Percentiles rank a stretch among this genome's conserved stretches.
Conservation (phyloP, 495 filamentous ascomycete species). For the Aspergillus ostianus region DNA sequence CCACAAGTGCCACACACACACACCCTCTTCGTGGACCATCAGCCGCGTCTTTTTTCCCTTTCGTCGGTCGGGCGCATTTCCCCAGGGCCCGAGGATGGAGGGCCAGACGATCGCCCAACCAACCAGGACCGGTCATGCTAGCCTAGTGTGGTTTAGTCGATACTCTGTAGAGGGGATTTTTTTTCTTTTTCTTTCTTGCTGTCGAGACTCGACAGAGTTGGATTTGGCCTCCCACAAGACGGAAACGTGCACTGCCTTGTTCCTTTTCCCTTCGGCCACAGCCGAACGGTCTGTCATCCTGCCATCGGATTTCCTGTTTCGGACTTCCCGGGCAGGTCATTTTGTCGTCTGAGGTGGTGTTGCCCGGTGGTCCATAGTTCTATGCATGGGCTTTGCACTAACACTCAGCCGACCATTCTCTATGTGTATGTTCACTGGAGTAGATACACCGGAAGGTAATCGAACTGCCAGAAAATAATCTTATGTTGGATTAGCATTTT, state of each 20-base stretch:
- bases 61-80: too few relatives aligned
- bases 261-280: constrained; percentile 7
- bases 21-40: neutral
- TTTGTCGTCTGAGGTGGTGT: neutral
- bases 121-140: neutral
- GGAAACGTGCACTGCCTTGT: constrained; percentile 11
- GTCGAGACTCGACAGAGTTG: neutral
- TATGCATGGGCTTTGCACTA: neutral
- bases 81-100: too few relatives aligned
- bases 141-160: neutral
- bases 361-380: neutral
- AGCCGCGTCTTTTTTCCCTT: neutral
- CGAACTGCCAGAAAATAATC: too few relatives aligned
- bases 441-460: too few relatives aligned
- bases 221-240: neutral
- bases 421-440: too few relatives aligned
- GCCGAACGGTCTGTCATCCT: constrained; percentile 1
- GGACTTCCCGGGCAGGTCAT: constrained; percentile 6
- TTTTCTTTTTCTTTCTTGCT: neutral
- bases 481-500: neutral
- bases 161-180: too few relatives aligned
- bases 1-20: too few relatives aligned
- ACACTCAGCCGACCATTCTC: too few relatives aligned
- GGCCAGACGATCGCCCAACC: neutral
- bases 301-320: constrained; percentile 10